A percentile compares a stretch with the other conserved stretches of the same genome.
Conservation (phyloP, 441 rosid genomes). For the Macaranga tanarius region DNA sequence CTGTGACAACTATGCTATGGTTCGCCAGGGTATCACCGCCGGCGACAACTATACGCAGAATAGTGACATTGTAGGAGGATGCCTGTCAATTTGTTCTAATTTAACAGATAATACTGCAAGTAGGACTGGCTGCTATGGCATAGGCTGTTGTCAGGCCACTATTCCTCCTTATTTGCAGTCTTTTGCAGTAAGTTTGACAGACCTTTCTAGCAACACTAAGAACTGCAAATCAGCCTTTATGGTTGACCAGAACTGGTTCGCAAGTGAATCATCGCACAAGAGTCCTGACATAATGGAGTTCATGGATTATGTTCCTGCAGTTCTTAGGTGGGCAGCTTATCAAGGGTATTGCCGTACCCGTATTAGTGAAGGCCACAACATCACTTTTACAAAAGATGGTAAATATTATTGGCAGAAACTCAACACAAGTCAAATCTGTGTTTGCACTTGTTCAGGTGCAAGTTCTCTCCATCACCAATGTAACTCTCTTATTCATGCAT, state of each 20-base stretch:
- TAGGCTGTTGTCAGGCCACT: slow-evolving; percentile 23
- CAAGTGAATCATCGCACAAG: no score
- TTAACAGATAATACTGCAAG: not conserved
- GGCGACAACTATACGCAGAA: no score
- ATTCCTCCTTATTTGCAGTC: slow-evolving; percentile 17
- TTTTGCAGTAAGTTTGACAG: slow-evolving; percentile 9
- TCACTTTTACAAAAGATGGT: no score
- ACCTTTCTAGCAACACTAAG: not conserved
- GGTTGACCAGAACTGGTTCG: not conserved
- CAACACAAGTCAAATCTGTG: not conserved
- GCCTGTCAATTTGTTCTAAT: slow-evolving; percentile 14
- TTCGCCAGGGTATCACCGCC: not conserved
- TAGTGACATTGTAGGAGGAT: slow-evolving; percentile 12
- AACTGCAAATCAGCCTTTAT: slow-evolving; percentile 25
- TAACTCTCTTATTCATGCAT: no score
- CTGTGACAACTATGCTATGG: slow-evolving; percentile 19
- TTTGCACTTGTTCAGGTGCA: not conserved
- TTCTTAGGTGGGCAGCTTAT: slow-evolving; percentile 9
- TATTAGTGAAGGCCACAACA: not conserved
- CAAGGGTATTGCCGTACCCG: slow-evolving; percentile 10
- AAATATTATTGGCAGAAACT: slow-evolving; percentile 17
- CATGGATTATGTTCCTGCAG: slow-evolving; percentile 14
- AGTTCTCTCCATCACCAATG: no score
- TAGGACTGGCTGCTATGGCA: slow-evolving; percentile 16
- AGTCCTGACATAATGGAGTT: not conserved